Conservation (phyloP, 805 yeast genomes). For the Grigorovia jiainica region DNA sequence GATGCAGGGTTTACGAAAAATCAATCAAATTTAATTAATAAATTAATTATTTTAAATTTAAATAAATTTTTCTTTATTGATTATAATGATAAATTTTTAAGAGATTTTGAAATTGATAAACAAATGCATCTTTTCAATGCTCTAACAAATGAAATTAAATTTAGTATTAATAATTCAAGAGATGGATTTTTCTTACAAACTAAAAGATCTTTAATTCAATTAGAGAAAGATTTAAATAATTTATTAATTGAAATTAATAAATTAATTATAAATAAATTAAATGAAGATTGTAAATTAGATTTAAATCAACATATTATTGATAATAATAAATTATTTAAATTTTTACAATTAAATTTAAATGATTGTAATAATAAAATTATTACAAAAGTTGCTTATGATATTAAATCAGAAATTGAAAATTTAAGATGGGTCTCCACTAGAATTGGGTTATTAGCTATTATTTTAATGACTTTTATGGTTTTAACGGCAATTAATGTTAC, state of each 20-base stretch:
- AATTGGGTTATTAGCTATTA: conserved; percentile 71
- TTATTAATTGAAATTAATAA: conserved; percentile 71
- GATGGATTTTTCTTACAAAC: conserved; percentile 58
- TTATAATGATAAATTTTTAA: conserved; percentile 29
- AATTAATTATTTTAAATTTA: conserved; percentile 28
- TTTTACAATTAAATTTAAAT: conserved; percentile 60
- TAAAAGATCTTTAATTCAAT: conserved; percentile 31
- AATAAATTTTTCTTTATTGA: conserved; percentile 35
- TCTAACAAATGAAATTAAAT: conserved; percentile 77
- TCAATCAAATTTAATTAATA: conserved; percentile 19
- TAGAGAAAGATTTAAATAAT: conserved; percentile 64
- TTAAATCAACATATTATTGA: conserved; percentile 80
- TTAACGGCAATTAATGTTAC: conserved; percentile 42
- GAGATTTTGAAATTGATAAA: conserved; percentile 65
- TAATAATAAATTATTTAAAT: conserved; percentile 64
- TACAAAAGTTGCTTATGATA: conserved; percentile 69
- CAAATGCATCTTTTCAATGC: conserved; percentile 85
- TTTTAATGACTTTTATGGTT: conserved; percentile 52
- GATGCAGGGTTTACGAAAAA: conserved; percentile 15
- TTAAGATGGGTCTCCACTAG: conserved; percentile 90
- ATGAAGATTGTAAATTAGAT: conserved; percentile 74
- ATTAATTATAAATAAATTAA: conserved; percentile 43
- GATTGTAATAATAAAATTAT: conserved; percentile 79
- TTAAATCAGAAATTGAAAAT: conserved; percentile 79
- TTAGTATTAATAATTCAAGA: conserved; percentile 66